These are phyloP conservation scores for Carex pumila DNA, from an alignment of 176 grass and related monocot genomes.

Conservation along the genomic window DNA sequence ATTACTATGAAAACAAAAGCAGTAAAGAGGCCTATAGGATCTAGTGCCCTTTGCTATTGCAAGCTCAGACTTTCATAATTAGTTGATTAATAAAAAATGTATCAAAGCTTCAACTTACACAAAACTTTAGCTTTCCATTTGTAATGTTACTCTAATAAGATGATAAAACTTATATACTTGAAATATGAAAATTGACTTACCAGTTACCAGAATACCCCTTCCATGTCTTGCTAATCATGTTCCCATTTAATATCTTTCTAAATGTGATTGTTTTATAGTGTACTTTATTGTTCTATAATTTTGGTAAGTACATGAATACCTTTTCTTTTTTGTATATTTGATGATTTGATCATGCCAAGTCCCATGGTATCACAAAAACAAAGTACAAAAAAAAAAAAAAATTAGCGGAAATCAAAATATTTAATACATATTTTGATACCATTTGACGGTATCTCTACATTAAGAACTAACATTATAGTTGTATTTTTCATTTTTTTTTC, in stretches of 20 bases:
- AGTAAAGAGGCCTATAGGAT: constrained; percentile 56
- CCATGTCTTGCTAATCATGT: background rate
- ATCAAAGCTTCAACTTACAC: background rate
- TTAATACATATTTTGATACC: too few species aligned
- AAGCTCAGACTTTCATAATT: constrained; percentile 14
- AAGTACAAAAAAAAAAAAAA: too few species aligned
- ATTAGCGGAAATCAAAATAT: too few species aligned
- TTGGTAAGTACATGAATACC: background rate
- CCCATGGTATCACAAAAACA: too few species aligned
- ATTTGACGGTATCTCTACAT: too few species aligned
- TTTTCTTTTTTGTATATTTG: background rate
- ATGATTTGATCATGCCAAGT: background rate
- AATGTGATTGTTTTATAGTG: background rate
- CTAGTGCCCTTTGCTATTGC: constrained; percentile 44
- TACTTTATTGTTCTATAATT: background rate
- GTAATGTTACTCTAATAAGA: background rate
- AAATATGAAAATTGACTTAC: background rate
- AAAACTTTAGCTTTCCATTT: background rate
- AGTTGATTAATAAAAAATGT: background rate
- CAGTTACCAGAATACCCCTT: background rate
- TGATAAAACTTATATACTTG: background rate
- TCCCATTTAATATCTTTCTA: background rate
- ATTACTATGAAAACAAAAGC: constrained; percentile 38
- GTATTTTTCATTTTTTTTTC: background rate
- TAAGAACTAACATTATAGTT: background rate